phyloP scores from a whole-genome alignment of 2,329 filamentous ascomycete genomes.

The Ophiostoma tasmaniense region DNA sequence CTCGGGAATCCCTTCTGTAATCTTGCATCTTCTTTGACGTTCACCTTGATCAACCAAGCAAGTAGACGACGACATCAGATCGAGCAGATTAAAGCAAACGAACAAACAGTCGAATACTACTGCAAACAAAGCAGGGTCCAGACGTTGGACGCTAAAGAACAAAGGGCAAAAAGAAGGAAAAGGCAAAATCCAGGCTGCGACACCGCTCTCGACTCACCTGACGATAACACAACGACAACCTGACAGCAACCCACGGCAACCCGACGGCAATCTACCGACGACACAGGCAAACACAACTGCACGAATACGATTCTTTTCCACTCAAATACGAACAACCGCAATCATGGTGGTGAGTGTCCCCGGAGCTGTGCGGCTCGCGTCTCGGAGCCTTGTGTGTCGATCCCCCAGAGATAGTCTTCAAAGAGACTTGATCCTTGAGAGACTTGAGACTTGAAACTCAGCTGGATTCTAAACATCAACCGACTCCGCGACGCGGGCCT shows the following conservation, averaged over 20 bases:
- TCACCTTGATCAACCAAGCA: background rate
- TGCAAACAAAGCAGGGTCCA: background rate
- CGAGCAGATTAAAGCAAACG: background rate
- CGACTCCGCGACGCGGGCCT: slow-evolving; percentile 24
- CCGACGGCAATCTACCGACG: background rate
- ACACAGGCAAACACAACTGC: background rate
- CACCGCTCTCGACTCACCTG: slow-evolving; percentile 2
- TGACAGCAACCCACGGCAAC: too few relatives aligned
- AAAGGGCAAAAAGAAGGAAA: background rate
- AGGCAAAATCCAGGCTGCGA: slow-evolving; percentile 1
- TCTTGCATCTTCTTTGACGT: slow-evolving; percentile 4
- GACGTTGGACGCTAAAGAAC: background rate
- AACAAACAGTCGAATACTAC: background rate
- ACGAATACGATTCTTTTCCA: background rate
- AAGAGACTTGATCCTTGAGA: slow-evolving; percentile 9
- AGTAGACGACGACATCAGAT: background rate
- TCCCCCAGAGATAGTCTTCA: background rate
- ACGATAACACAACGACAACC: background rate
- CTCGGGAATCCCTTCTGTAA: slow-evolving; percentile 3
- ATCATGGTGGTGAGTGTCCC: slow-evolving; percentile 22
- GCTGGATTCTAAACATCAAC: slow-evolving; percentile 32
- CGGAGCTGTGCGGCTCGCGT: background rate
- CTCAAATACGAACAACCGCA: background rate
- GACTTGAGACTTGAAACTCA: too few relatives aligned
- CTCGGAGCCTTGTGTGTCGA: slow-evolving; percentile 11